Percentiles rank a stretch among this genome's conserved stretches.
phyloP scores from a whole-genome alignment of 106 monocot species.

The Allium fistulosum region DNA sequence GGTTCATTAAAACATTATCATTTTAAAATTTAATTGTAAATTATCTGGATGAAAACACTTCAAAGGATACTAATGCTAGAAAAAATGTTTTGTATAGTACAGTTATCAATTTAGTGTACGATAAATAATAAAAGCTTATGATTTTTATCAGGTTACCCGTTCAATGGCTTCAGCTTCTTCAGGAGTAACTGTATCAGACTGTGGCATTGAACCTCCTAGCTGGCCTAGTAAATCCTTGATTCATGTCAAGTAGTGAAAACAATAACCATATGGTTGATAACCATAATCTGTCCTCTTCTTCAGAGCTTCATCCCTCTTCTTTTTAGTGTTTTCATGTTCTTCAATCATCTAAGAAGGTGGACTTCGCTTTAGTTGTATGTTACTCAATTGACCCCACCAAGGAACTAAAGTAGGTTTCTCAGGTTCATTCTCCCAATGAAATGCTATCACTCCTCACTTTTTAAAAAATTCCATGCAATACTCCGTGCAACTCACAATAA shows the following conservation, averaged over 20 bases:
- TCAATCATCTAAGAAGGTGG: constrained; percentile 70
- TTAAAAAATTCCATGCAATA: constrained; percentile 26
- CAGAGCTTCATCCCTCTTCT: constrained; percentile 74
- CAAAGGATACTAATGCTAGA: too few relatives aligned
- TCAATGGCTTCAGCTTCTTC: constrained; percentile 73
- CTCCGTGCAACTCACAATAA: too few relatives aligned
- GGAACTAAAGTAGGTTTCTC: constrained; percentile 83
- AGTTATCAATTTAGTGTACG: too few relatives aligned
- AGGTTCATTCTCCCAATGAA: constrained; percentile 89
- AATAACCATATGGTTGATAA: not conserved
- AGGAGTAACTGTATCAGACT: constrained; percentile 48
- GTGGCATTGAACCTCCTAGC: constrained; percentile 46
- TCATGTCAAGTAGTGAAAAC: not conserved
- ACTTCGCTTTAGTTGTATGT: constrained; percentile 77
- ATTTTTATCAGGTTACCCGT: constrained; percentile 31
- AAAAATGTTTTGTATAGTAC: too few relatives aligned
- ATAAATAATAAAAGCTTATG: too few relatives aligned
- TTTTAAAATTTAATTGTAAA: too few relatives aligned
- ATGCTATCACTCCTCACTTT: constrained; percentile 55
- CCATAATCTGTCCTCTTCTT: constrained; percentile 83
- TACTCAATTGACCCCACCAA: constrained; percentile 94
- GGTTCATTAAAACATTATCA: too few relatives aligned
- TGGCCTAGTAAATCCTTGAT: constrained; percentile 47
- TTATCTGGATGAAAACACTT: too few relatives aligned
- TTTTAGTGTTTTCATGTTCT: constrained; percentile 76